phyloP scores from a whole-genome alignment of 2,329 filamentous ascomycete genomes.

The Reticulascus tulasneorum region DNA sequence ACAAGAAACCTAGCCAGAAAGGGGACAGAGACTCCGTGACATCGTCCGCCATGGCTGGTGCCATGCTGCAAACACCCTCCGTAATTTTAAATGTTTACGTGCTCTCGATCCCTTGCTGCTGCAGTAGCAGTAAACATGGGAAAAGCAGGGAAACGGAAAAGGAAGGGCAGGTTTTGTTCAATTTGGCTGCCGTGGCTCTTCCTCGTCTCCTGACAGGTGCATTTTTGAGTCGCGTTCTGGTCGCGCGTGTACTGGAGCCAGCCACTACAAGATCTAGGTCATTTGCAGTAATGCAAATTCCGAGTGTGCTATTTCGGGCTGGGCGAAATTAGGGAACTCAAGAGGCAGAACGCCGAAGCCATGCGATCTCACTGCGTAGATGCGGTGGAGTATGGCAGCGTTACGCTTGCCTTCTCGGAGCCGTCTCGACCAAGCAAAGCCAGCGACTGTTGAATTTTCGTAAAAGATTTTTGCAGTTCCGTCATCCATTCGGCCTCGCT shows the following conservation, averaged over 20 bases:
- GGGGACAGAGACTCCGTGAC: constrained; percentile 6
- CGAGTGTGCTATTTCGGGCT: constrained; percentile 7
- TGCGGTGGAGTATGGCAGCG: no score
- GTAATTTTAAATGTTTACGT: constrained; percentile 16
- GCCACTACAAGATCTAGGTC: no score
- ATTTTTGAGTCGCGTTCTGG: no score
- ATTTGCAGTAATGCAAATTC: no score
- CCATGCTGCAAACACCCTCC: constrained; percentile 15
- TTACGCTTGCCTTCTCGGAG: not conserved
- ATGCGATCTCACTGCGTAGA: no score
- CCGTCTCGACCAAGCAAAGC: constrained; percentile 6
- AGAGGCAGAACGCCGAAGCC: no score
- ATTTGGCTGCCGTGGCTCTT: no score
- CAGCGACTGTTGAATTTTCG: no score
- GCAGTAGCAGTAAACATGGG: constrained; percentile 10
- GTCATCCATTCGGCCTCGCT: not conserved
- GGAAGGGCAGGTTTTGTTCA: constrained; percentile 8
- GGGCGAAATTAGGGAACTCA: no score
- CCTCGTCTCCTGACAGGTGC: constrained; percentile 10
- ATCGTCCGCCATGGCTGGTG: constrained; percentile 5
- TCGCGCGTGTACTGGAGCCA: no score
- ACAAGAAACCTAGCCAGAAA: constrained; percentile 4
- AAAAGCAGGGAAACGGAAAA: constrained; percentile 10
- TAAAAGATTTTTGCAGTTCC: no score
- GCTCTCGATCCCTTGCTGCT: constrained; percentile 6